Evolutionary conservation across 1,284 basidiomycete species (phyloP).

Genomic region (Cryptococcus deneoformans): DNA sequence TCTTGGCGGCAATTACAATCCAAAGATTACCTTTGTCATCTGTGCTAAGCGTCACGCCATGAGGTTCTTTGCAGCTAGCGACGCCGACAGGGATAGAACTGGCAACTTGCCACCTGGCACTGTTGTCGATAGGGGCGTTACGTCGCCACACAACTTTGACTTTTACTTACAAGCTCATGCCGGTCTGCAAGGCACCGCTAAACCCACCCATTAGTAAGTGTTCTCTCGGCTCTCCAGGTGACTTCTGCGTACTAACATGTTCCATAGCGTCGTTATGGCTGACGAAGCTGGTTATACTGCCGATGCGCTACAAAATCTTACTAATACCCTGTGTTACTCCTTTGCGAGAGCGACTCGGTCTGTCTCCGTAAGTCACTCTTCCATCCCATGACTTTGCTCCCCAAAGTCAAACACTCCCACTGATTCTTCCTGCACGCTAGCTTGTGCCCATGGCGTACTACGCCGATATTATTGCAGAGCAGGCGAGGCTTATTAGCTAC

Average conservation of each 20-base stretch:
- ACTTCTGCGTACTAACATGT: no score
- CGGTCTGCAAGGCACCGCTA: conserved; percentile 48
- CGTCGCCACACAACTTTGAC: conserved; percentile 50
- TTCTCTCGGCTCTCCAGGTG: no score
- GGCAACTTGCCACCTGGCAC: conserved; percentile 49
- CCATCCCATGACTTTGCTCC: neutral
- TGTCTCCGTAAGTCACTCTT: conserved; percentile 41
- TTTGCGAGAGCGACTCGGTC: conserved; percentile 51
- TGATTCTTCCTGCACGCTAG: neutral
- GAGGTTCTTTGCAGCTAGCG: conserved; percentile 47
- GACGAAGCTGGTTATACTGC: conserved; percentile 42
- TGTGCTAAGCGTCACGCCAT: conserved; percentile 51
- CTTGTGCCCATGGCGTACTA: conserved; percentile 15
- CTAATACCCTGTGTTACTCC: conserved; percentile 49
- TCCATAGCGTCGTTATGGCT: conserved; percentile 22
- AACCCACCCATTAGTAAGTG: conserved; percentile 48
- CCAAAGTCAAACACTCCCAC: neutral
- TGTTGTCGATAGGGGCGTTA: conserved; percentile 48
- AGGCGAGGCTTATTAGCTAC: conserved; percentile 18
- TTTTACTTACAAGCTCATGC: conserved; percentile 48
- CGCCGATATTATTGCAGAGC: conserved; percentile 45
- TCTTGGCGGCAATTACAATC: conserved; percentile 38
- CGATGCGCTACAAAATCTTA: conserved; percentile 42
- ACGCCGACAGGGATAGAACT: conserved; percentile 41
- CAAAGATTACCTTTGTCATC: conserved; percentile 48